Evolutionary conservation across 176 grass and related monocot genomes (phyloP).

Genomic region (Phoenix dactylifera): DNA sequence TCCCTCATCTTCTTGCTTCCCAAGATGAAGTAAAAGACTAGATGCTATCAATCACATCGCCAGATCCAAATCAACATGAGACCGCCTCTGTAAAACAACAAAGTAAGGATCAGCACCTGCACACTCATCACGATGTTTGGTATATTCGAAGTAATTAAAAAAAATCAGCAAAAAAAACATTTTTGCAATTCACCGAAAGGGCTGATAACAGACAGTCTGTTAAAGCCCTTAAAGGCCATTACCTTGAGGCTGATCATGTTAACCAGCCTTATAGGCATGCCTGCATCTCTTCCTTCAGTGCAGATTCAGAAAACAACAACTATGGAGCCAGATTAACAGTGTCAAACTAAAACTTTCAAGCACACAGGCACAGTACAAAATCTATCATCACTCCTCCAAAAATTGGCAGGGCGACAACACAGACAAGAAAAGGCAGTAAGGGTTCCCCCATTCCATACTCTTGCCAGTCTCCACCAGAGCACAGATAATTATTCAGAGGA

Average conservation of each 20-base stretch:
- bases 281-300: neutral
- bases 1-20: conserved; percentile 15
- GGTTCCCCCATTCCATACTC: too few species aligned
- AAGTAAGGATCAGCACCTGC: conserved; percentile 31
- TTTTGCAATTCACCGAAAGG: conserved; percentile 11
- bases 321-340: too few species aligned
- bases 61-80: conserved; percentile 32
- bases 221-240: conserved; percentile 10
- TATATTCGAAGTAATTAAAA: conserved; percentile 24
- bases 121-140: conserved; percentile 28
- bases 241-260: conserved; percentile 21
- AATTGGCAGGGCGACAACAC: too few species aligned
- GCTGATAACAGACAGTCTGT: conserved; percentile 19
- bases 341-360: too few species aligned
- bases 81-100: conserved; percentile 52
- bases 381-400: too few species aligned
- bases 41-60: conserved; percentile 22
- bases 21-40: conserved; percentile 11
- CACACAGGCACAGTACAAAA: too few species aligned
- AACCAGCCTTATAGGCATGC: conserved; percentile 11
- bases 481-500: too few species aligned
- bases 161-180: conserved; percentile 12
- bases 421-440: too few species aligned
- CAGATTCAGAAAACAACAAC: too few species aligned
- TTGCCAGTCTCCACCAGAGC: too few species aligned